Conservation (phyloP, 1,284 basidiomycete species). For the Austroboletus olivaceoglutinosus region DNA sequence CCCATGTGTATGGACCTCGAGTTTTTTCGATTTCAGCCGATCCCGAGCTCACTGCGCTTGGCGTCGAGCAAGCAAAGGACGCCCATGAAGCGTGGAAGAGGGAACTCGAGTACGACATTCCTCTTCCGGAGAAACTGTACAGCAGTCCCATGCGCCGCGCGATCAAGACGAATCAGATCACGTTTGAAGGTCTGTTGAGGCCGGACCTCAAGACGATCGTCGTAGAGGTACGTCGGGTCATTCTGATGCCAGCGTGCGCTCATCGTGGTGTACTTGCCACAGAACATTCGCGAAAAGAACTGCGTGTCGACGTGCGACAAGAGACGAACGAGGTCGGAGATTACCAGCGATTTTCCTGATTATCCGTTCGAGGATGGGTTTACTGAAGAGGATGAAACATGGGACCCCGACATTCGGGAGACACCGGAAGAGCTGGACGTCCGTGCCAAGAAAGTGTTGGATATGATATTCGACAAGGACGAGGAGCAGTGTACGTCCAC, state of each 20-base stretch:
- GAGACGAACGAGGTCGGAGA: conserved; percentile 54
- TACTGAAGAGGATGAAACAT: conserved; percentile 70
- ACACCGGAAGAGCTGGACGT: conserved; percentile 50
- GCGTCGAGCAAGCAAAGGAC: conserved; percentile 60
- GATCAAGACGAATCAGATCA: conserved; percentile 63
- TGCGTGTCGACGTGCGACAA: conserved; percentile 76
- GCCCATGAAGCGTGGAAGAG: conserved; percentile 59
- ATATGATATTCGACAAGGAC: conserved; percentile 59
- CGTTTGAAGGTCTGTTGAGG: conserved; percentile 47
- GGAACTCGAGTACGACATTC: conserved; percentile 53
- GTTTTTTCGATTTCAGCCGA: conserved; percentile 51
- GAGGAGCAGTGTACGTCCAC: conserved; percentile 48
- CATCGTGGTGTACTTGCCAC: neutral
- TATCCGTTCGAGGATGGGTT: conserved; percentile 69
- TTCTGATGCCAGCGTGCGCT: neutral
- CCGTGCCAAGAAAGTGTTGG: conserved; percentile 58
- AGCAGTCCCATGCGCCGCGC: conserved; percentile 75
- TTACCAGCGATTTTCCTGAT: conserved; percentile 56
- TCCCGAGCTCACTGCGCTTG: conserved; percentile 67
- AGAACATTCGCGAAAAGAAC: conserved; percentile 67
- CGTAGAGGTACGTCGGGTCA: conserved; percentile 44
- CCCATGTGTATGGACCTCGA: neutral
- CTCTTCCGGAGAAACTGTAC: conserved; percentile 63
- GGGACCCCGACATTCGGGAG: conserved; percentile 67
- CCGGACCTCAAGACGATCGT: conserved; percentile 38